Percentiles rank a stretch among this genome's conserved stretches.
These are phyloP conservation scores for Globisporangium camurandrum DNA, from an alignment of 352 stramenopile species.

Conservation along the genomic window DNA sequence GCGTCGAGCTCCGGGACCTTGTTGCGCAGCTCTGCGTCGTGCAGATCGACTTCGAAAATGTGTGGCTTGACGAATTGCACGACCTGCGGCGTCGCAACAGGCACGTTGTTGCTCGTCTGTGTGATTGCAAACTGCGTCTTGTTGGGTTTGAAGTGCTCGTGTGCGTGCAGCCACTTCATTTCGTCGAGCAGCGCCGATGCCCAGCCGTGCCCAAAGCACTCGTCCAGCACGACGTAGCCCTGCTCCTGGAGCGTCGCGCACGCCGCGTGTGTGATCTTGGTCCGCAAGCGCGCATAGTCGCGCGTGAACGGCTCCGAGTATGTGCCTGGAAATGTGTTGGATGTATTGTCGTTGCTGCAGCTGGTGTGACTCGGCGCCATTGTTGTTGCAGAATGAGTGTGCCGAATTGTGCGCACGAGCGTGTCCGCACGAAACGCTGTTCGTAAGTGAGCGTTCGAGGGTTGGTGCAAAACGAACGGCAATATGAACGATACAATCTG, in stretches of 20 bases:
- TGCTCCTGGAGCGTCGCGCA: conserved; percentile 40
- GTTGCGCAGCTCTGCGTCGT: conserved; percentile 41
- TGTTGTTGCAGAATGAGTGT: too few species aligned
- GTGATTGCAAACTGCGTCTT: conserved; percentile 77
- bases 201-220: conserved; percentile 55
- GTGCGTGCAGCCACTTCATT: conserved; percentile 48
- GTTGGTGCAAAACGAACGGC: too few species aligned
- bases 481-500: too few species aligned
- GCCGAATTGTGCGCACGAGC: too few species aligned
- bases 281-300: conserved; percentile 39
- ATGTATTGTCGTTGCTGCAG: neutral
- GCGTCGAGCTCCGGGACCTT: conserved; percentile 60
- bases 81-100: conserved; percentile 10
- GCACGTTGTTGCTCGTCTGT: too few species aligned
- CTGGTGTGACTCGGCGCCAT: neutral
- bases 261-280: conserved; percentile 30
- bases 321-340: conserved; percentile 20
- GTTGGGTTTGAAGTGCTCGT: conserved; percentile 62
- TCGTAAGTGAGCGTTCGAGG: too few species aligned
- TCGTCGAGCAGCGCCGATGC: conserved; percentile 47
- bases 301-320: conserved; percentile 47
- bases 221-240: conserved; percentile 58
- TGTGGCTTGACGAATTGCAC: conserved; percentile 70
- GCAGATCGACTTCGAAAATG: conserved; percentile 79
- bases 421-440: too few species aligned